These are phyloP conservation scores for Ogataea hybrid DNA, from an alignment of 1,139 yeast genomes.

Conservation along the genomic window DNA sequence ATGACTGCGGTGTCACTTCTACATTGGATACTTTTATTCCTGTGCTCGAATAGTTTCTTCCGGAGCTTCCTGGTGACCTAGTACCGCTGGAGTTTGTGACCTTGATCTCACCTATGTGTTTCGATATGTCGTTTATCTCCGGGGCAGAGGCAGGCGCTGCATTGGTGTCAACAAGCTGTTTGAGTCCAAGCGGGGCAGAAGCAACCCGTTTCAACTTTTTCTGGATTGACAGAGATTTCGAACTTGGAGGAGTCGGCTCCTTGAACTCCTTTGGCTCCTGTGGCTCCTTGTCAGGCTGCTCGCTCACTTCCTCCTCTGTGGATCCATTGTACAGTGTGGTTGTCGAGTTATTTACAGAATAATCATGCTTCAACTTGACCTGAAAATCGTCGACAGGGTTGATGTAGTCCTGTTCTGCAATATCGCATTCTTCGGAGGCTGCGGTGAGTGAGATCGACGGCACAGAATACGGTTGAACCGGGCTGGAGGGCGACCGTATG, in stretches of 20 bases:
- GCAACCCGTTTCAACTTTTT: constrained; percentile 70
- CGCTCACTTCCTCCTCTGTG: constrained; percentile 7
- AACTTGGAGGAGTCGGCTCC: constrained; percentile 17
- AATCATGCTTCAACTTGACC: constrained; percentile 34
- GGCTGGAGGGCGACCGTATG: constrained; percentile 32
- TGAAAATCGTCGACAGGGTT: constrained; percentile 36
- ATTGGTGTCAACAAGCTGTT: constrained; percentile 23
- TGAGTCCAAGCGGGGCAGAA: constrained; percentile 68
- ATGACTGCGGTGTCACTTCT: constrained; percentile 81
- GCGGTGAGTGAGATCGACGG: constrained; percentile 8
- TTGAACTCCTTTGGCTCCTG: background rate
- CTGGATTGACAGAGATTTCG: constrained; percentile 38
- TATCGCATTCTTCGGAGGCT: constrained; percentile 24
- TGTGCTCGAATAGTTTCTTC: constrained; percentile 66
- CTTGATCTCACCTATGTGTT: constrained; percentile 54
- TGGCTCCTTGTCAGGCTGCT: background rate
- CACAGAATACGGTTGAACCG: constrained; percentile 16
- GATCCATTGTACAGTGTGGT: constrained; percentile 15
- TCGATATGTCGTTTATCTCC: constrained; percentile 40
- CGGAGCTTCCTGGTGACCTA: constrained; percentile 25
- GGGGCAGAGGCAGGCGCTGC: constrained; percentile 15
- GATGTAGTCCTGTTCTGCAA: constrained; percentile 24
- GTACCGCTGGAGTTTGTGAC: constrained; percentile 29
- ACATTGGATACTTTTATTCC: constrained; percentile 74
- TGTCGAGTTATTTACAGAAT: constrained; percentile 29